phyloP scores from a whole-genome alignment of 2,329 filamentous ascomycete genomes.

The Fusarium falciforme region DNA sequence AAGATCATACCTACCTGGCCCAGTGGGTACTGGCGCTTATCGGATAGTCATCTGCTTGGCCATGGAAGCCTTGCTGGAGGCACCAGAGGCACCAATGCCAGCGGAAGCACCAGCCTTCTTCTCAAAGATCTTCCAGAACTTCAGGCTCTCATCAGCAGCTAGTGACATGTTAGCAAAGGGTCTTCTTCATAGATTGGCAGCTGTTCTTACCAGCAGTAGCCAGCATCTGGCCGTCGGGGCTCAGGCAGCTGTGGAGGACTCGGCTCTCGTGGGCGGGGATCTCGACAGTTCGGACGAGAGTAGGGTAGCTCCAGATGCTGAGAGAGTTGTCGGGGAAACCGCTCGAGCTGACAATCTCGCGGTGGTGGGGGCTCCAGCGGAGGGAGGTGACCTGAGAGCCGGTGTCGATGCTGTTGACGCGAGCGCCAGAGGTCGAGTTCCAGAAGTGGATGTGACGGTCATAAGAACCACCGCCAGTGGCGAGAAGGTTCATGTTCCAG shows the following conservation, averaged over 20 bases:
- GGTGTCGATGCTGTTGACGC: slow-evolving; percentile 99
- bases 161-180: slow-evolving; percentile 16
- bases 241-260: slow-evolving; percentile 95
- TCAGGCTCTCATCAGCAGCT: slow-evolving; percentile 95
- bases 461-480: slow-evolving; percentile 94
- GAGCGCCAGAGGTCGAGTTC: slow-evolving; percentile 97
- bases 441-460: slow-evolving; percentile 99
- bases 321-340: slow-evolving; percentile 99
- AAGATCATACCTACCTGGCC: slow-evolving; percentile 61
- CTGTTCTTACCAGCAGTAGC: slow-evolving; percentile 82
- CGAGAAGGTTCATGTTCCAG: slow-evolving; percentile 97
- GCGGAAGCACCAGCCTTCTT: slow-evolving; percentile 87
- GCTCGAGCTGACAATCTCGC: slow-evolving; percentile 96
- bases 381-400: slow-evolving; percentile 97
- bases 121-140: slow-evolving; percentile 99
- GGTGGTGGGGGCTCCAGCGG: slow-evolving; percentile 96
- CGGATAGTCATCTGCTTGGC: slow-evolving; percentile 96
- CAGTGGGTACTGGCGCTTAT: slow-evolving; percentile 58
- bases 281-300: slow-evolving; percentile 95
- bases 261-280: slow-evolving; percentile 97
- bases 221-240: slow-evolving; percentile 97
- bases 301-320: slow-evolving; percentile 99
- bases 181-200: not conserved
- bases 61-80: slow-evolving; percentile 84
- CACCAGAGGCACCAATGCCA: slow-evolving; percentile 72